phyloP scores from a whole-genome alignment of 257 asterid species.

The Lavandula angustifolia region DNA sequence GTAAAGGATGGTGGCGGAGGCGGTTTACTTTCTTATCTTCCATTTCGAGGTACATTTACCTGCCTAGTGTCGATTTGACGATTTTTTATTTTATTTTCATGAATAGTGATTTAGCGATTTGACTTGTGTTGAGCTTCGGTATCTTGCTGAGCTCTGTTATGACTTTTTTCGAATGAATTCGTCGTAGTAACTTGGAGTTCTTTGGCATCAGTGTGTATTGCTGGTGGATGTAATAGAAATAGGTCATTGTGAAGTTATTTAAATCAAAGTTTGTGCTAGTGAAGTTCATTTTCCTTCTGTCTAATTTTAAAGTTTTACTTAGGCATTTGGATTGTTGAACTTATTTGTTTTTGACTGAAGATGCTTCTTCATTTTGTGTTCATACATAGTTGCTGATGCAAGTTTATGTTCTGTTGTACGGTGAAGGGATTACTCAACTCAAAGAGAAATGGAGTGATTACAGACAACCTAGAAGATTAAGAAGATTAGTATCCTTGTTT shows the following conservation, averaged over 20 bases:
- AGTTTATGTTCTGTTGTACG: constrained; percentile 20
- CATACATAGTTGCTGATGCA: constrained; percentile 26
- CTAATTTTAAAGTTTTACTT: constrained; percentile 4
- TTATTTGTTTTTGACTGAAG: constrained; percentile 4
- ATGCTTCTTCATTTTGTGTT: neutral
- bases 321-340: constrained; percentile 4
- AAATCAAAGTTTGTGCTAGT: neutral
- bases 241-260: neutral
- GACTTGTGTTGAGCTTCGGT: constrained; percentile 13
- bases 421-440: constrained; percentile 64
- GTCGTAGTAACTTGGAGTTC: constrained; percentile 20
- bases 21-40: constrained; percentile 60
- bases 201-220: constrained; percentile 13
- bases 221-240: neutral
- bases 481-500: constrained; percentile 64
- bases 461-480: constrained; percentile 50
- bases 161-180: neutral
- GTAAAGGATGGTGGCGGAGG: constrained; percentile 51
- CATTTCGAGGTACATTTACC: constrained; percentile 66
- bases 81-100: constrained; percentile 10
- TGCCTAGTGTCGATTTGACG: neutral
- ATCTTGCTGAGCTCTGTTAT: constrained; percentile 19
- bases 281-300: neutral
- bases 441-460: constrained; percentile 77
- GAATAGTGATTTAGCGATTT: neutral